These are phyloP conservation scores for Aspergillus udagawae DNA, from an alignment of 2,329 filamentous ascomycete genomes.

Conservation along the genomic window DNA sequence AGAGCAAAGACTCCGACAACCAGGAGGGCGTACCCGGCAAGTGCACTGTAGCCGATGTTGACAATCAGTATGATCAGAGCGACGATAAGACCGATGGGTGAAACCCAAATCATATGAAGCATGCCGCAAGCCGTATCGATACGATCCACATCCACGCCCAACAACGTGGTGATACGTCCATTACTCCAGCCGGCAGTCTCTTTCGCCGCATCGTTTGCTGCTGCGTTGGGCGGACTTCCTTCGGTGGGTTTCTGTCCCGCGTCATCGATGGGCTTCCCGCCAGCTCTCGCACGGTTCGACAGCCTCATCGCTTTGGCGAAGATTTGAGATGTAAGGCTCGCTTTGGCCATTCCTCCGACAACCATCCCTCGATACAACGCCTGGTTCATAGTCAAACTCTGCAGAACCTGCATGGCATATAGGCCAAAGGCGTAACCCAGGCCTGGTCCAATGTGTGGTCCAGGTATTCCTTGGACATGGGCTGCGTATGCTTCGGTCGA, in stretches of 20 bases:
- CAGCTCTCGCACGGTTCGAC: slow-evolving; percentile 82
- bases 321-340: slow-evolving; percentile 76
- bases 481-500: slow-evolving; percentile 74
- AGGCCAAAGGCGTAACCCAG: slow-evolving; percentile 82
- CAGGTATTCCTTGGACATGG: slow-evolving; percentile 45
- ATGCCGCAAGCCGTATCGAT: slow-evolving; percentile 83
- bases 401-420: slow-evolving; percentile 76
- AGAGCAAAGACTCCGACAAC: slow-evolving; percentile 74
- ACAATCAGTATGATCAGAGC: slow-evolving; percentile 76
- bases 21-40: slow-evolving; percentile 81
- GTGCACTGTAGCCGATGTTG: slow-evolving; percentile 84
- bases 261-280: slow-evolving; percentile 57
- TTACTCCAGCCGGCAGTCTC: slow-evolving; percentile 87
- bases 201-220: slow-evolving; percentile 48
- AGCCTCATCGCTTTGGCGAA: slow-evolving; percentile 91
- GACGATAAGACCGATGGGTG: slow-evolving; percentile 72
- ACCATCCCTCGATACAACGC: slow-evolving; percentile 93
- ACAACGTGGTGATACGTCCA: slow-evolving; percentile 84
- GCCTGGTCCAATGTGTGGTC: slow-evolving; percentile 69
- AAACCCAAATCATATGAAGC: slow-evolving; percentile 89
- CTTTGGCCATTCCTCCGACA: slow-evolving; percentile 78
- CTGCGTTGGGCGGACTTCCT: slow-evolving; percentile 41
- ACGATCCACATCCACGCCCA: slow-evolving; percentile 93
- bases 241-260: slow-evolving; percentile 35
- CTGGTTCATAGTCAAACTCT: slow-evolving; percentile 79